These are phyloP conservation scores for Hypholoma fasciculare DNA, from an alignment of 768 basidiomycete species.

Conservation along the genomic window DNA sequence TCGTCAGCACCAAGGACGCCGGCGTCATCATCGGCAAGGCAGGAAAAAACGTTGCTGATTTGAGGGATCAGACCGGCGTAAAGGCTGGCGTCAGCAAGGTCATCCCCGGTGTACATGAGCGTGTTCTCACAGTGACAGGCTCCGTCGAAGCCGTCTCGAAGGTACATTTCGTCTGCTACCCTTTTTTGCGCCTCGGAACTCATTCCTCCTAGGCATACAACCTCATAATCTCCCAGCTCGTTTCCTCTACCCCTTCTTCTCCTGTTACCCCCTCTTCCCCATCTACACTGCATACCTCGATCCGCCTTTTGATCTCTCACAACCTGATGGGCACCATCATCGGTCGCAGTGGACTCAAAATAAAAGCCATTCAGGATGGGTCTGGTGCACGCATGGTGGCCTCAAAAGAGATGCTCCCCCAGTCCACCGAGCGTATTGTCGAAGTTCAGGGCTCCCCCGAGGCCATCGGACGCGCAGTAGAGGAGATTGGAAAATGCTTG, in stretches of 20 bases:
- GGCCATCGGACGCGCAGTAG: slow-evolving; percentile 88
- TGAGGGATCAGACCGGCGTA: slow-evolving; percentile 93
- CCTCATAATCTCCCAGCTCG: slow-evolving; percentile 90
- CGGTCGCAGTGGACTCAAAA: slow-evolving; percentile 94
- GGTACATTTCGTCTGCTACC: slow-evolving; percentile 38
- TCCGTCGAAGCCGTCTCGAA: slow-evolving; percentile 91
- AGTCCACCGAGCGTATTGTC: slow-evolving; percentile 98
- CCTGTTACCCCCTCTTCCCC: slow-evolving; percentile 67
- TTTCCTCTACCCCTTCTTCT: slow-evolving; percentile 76
- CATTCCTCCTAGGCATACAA: slow-evolving; percentile 74
- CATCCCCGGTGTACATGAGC: slow-evolving; percentile 96
- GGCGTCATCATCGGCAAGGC: slow-evolving; percentile 97
- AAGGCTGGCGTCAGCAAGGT: slow-evolving; percentile 99
- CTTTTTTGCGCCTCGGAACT: slow-evolving; percentile 9
- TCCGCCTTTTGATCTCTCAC: slow-evolving; percentile 97
- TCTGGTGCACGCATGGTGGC: slow-evolving; percentile 99
- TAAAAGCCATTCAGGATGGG: slow-evolving; percentile 96
- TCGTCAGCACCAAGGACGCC: slow-evolving; percentile 96
- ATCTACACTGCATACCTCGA: slow-evolving; percentile 79
- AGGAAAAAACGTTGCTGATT: slow-evolving; percentile 96
- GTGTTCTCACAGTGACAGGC: slow-evolving; percentile 93
- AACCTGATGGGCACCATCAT: slow-evolving; percentile 99
- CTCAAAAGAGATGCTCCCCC: slow-evolving; percentile 98
- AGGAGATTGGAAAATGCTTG: slow-evolving; percentile 94
- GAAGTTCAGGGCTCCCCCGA: slow-evolving; percentile 96